These are phyloP conservation scores for Arctium minus DNA, from an alignment of 129 eudicot genomes.

Conservation along the genomic window DNA sequence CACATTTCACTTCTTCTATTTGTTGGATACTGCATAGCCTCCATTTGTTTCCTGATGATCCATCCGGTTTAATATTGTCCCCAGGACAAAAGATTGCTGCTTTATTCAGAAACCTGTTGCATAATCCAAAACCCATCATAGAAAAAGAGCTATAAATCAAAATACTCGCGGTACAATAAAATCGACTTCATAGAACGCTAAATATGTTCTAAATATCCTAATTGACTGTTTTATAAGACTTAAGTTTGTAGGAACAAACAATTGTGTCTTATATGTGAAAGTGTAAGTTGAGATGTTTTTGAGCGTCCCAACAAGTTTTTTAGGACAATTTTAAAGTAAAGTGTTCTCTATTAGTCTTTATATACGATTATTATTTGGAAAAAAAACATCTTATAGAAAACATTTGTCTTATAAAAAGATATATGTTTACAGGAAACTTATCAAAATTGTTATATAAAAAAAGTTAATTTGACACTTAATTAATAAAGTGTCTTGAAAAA, in stretches of 20 bases:
- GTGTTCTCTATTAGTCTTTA: too few relatives aligned
- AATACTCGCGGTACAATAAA: neutral
- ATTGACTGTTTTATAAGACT: neutral
- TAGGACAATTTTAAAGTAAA: too few relatives aligned
- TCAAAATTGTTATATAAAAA: too few relatives aligned
- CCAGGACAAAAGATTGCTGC: constrained; percentile 40
- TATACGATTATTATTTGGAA: too few relatives aligned
- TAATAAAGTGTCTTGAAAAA: too few relatives aligned
- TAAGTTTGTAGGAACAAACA: neutral
- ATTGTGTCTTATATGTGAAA: neutral
- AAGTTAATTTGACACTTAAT: too few relatives aligned
- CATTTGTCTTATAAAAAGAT: too few relatives aligned
- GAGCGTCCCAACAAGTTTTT: too few relatives aligned
- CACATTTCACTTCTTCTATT: constrained; percentile 70
- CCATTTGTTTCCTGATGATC: constrained; percentile 56
- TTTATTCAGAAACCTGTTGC: constrained; percentile 40
- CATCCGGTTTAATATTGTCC: constrained; percentile 49
- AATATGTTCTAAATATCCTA: neutral
- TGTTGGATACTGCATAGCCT: constrained; percentile 63
- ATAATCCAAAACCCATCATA: neutral
- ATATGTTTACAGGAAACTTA: too few relatives aligned
- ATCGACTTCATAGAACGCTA: neutral
- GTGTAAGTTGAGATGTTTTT: too few relatives aligned
- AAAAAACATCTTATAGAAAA: too few relatives aligned
- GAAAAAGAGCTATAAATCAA: neutral